phyloP scores from a whole-genome alignment of 1,139 yeast genomes.

The Arxiozyma heterogenica region DNA sequence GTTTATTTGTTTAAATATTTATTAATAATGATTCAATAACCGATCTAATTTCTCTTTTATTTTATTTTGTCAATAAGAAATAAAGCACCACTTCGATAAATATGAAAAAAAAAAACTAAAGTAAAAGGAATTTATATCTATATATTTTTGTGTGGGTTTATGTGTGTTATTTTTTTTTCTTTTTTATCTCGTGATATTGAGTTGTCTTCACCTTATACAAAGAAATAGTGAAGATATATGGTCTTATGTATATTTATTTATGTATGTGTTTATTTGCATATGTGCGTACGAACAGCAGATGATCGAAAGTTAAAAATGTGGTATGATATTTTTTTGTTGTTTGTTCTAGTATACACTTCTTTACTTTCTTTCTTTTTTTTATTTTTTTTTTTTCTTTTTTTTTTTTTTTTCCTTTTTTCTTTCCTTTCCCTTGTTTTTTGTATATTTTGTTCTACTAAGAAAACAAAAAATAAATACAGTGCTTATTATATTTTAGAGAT shows the following conservation, averaged over 20 bases:
- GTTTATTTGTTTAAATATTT: neutral
- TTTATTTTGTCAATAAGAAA: neutral
- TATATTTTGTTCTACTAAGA: no score
- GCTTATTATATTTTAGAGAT: no score
- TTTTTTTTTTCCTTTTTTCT: constrained; percentile 40
- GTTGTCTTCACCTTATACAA: neutral
- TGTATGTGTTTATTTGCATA: no score
- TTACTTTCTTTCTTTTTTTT: constrained; percentile 59
- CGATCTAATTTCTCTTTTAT: neutral
- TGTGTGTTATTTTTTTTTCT: no score
- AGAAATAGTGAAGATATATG: neutral
- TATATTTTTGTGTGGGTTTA: no score
- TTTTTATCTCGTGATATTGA: no score
- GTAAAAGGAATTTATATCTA: no score
- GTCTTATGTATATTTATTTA: no score
- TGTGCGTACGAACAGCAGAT: no score
- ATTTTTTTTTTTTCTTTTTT: constrained; percentile 40
- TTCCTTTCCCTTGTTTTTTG: no score
- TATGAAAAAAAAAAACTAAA: neutral
- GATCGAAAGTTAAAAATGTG: neutral
- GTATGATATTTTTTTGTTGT: neutral
- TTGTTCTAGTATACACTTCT: no score
- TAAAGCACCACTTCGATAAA: neutral
- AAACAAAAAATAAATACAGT: no score
- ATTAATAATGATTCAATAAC: neutral